These are phyloP conservation scores for Suillus bovinus DNA, from an alignment of 768 basidiomycete species.

Conservation along the genomic window DNA sequence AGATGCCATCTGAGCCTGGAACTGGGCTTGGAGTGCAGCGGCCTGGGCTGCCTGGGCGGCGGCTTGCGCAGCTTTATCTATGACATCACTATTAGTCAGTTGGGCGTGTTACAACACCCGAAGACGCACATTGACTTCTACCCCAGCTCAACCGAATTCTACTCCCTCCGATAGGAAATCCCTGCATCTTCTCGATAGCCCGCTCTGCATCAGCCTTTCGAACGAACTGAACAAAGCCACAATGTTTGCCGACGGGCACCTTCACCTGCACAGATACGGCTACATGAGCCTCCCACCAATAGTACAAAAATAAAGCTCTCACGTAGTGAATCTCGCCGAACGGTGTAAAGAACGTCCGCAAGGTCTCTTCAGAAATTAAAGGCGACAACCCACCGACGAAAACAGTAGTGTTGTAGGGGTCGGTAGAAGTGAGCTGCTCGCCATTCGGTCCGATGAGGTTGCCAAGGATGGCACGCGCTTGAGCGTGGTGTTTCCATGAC, in stretches of 20 bases:
- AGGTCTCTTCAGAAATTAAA: constrained; percentile 86
- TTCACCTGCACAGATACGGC: constrained; percentile 62
- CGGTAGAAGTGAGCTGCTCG: constrained; percentile 82
- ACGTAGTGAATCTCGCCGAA: constrained; percentile 94
- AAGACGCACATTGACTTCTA: constrained; percentile 74
- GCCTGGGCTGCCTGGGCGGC: constrained; percentile 83
- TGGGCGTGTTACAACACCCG: not conserved
- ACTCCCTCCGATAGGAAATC: constrained; percentile 91
- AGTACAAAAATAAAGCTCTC: constrained; percentile 29
- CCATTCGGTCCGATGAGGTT: constrained; percentile 86
- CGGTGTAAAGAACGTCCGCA: constrained; percentile 89
- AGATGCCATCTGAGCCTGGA: constrained; percentile 34
- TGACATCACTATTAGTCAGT: constrained; percentile 10
- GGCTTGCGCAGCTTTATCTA: constrained; percentile 90
- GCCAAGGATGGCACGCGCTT: constrained; percentile 79
- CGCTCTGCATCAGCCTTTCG: constrained; percentile 88
- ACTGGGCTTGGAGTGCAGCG: constrained; percentile 58
- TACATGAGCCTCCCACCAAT: constrained; percentile 11
- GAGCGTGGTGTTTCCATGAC: constrained; percentile 83
- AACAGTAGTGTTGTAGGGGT: constrained; percentile 96
- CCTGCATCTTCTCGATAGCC: constrained; percentile 96
- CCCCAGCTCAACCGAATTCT: constrained; percentile 93
- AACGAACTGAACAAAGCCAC: constrained; percentile 95
- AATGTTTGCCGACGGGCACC: constrained; percentile 94
- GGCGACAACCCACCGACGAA: constrained; percentile 92